Evolutionary conservation across 139 green algal species (phyloP).

Genomic region (Chlorella sp.): DNA sequence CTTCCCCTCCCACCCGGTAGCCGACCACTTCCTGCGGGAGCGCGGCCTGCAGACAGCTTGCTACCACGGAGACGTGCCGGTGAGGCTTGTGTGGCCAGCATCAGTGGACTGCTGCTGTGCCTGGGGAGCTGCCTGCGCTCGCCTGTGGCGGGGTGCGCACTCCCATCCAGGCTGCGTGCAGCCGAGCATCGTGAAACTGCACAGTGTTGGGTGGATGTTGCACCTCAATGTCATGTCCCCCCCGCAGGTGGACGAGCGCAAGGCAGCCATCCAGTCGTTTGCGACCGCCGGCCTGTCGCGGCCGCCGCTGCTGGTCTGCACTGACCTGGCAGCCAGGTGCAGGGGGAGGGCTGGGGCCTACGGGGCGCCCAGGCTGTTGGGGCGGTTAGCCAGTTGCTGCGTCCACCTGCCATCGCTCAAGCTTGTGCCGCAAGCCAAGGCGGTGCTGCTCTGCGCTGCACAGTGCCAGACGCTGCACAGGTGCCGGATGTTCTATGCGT

Average conservation of each 20-base stretch:
- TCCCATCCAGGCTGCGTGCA: too few species aligned
- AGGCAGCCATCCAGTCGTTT: constrained; percentile 50
- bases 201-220: too few species aligned
- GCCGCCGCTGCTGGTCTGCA: constrained; percentile 86
- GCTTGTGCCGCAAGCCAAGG: not conserved
- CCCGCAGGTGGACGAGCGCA: constrained; percentile 38
- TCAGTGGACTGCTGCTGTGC: too few species aligned
- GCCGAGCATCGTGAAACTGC: too few species aligned
- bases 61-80: constrained; percentile 89
- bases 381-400: not conserved
- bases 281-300: not conserved
- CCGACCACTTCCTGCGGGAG: constrained; percentile 88
- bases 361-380: too few species aligned
- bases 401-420: not conserved
- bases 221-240: too few species aligned
- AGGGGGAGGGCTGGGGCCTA: too few species aligned
- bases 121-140: too few species aligned
- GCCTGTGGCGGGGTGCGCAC: too few species aligned
- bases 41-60: constrained; percentile 73
- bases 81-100: too few species aligned
- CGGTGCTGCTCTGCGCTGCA: not conserved
- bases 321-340: constrained; percentile 90
- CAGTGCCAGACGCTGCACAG: not conserved
- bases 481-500: too few species aligned
- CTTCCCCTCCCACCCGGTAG: constrained; percentile 68